Conservation (phyloP, 371 early-diverging fungal species). For the Nematocida parisii region DNA sequence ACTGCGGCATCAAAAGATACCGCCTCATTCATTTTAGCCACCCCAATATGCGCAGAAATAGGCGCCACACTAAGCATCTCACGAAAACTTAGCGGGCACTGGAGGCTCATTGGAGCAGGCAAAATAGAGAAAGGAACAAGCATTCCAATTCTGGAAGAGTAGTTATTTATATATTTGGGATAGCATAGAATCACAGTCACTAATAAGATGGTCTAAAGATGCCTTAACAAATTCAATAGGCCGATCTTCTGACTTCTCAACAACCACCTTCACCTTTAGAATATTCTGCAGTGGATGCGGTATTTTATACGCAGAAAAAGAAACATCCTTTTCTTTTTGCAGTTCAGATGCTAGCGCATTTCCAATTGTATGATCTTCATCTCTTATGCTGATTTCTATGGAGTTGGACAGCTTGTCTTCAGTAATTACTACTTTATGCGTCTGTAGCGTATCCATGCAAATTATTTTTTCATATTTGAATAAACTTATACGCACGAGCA, state of each 20-base stretch:
- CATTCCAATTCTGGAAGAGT: conserved; percentile 33
- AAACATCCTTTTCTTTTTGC: conserved; percentile 29
- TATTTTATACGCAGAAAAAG: conserved; percentile 90
- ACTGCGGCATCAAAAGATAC: conserved; percentile 82
- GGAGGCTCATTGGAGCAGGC: conserved; percentile 73
- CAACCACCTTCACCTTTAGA: conserved; percentile 51
- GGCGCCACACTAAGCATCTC: conserved; percentile 95
- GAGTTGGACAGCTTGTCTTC: conserved; percentile 88
- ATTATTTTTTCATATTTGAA: conserved; percentile 7
- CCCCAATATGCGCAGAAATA: conserved; percentile 91
- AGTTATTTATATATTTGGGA: conserved; percentile 7
- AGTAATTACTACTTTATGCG: conserved; percentile 25
- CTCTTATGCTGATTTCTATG: conserved; percentile 80
- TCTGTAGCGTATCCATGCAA: conserved; percentile 44
- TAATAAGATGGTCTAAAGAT: conserved; percentile 16
- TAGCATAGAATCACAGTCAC: conserved; percentile 34
- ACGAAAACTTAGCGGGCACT: conserved; percentile 94
- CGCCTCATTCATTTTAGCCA: conserved; percentile 80
- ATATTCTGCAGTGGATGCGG: conserved; percentile 87
- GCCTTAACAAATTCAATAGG: conserved; percentile 43
- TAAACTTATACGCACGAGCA: neutral
- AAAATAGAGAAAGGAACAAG: conserved; percentile 15
- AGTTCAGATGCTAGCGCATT: conserved; percentile 74
- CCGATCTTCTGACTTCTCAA: neutral
- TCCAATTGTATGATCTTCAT: conserved; percentile 92